These are phyloP conservation scores for Luffa acutangula DNA, from an alignment of 306 rosid genomes.

Conservation along the genomic window DNA sequence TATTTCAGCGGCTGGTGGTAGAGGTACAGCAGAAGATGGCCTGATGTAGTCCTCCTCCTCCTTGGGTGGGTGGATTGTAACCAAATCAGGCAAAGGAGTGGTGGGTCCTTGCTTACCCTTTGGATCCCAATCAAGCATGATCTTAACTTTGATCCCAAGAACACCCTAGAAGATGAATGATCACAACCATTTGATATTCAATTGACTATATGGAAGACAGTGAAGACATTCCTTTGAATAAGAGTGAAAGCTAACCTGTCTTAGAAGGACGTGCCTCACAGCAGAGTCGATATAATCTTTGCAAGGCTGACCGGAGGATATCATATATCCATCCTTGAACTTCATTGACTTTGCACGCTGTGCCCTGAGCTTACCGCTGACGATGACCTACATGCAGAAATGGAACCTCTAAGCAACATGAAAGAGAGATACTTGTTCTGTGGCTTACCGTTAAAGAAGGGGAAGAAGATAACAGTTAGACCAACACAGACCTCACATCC, in stretches of 20 bases:
- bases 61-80: slow-evolving; percentile 24
- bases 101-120: slow-evolving; percentile 63
- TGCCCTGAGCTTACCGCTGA: slow-evolving; percentile 43
- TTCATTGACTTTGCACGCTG: slow-evolving; percentile 41
- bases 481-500: slow-evolving; percentile 46
- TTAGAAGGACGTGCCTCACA: slow-evolving; percentile 33
- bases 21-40: background rate
- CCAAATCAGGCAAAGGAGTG: slow-evolving; percentile 53
- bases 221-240: background rate
- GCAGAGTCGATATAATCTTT: slow-evolving; percentile 35
- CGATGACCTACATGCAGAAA: slow-evolving; percentile 24
- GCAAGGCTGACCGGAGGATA: slow-evolving; percentile 34
- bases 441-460: background rate
- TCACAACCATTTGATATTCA: background rate
- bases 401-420: background rate
- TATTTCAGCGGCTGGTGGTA: slow-evolving; percentile 9
- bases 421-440: background rate
- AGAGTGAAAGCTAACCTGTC: slow-evolving; percentile 27
- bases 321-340: slow-evolving; percentile 44
- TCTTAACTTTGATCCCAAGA: slow-evolving; percentile 62
- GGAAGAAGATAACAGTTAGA: background rate
- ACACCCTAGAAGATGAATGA: slow-evolving; percentile 31
- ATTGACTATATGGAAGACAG: background rate
- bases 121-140: slow-evolving; percentile 81
- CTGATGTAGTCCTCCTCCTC: slow-evolving; percentile 27